Evolutionary conservation across 192 early-diverging fungal species (phyloP).

Genomic region (Coemansia sp.): DNA sequence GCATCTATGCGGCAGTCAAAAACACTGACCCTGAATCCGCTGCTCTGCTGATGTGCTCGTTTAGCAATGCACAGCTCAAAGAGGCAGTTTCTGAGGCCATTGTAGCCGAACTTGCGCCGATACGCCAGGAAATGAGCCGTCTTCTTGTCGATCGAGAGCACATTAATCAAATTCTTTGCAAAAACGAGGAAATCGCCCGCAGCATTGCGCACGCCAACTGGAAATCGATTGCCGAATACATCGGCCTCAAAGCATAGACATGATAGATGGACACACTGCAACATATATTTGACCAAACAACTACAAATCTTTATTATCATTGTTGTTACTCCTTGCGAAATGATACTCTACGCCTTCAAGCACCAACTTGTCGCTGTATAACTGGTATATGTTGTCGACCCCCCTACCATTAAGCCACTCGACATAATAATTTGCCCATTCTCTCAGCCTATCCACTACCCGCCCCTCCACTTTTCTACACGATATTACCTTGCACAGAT

Average conservation of each 20-base stretch:
- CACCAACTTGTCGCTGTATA: not conserved
- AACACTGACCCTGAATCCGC: conserved; percentile 51
- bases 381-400: not conserved
- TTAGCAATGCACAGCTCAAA: conserved; percentile 68
- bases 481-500: not conserved
- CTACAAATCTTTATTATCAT: not conserved
- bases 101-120: conserved; percentile 61
- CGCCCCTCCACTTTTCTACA: not conserved
- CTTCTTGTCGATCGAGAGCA: conserved; percentile 62
- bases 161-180: conserved; percentile 62
- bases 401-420: not conserved
- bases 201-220: conserved; percentile 61
- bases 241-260: conserved; percentile 15
- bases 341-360: conserved; percentile 2
- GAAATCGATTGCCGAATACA: conserved; percentile 28
- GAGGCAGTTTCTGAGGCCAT: conserved; percentile 67
- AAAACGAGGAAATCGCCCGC: conserved; percentile 66
- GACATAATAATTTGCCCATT: not conserved
- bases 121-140: conserved; percentile 62
- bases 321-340: not conserved
- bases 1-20: conserved; percentile 68
- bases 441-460: not conserved
- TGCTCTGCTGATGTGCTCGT: conserved; percentile 42
- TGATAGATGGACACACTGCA: too few species aligned
- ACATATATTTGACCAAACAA: not conserved